Evolutionary conservation across 106 monocot genomes (phyloP).

Genomic region (Gastrodia elata): DNA sequence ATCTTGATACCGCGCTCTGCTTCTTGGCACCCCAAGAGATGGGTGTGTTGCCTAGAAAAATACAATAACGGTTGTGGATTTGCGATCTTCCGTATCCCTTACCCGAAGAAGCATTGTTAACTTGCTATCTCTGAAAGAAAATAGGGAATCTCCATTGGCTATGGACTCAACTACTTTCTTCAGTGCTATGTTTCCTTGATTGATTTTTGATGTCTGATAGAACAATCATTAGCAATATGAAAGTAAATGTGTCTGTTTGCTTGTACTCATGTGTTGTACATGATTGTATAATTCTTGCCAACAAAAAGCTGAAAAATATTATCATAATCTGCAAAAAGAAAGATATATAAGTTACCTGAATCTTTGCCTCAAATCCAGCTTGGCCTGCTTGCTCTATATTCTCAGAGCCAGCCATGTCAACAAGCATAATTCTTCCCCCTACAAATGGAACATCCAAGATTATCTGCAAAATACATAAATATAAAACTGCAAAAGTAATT

Average conservation of each 20-base stretch:
- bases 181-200: constrained; percentile 90
- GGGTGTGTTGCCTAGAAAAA: too few species aligned
- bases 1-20: too few species aligned
- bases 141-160: constrained; percentile 94
- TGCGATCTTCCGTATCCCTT: too few species aligned
- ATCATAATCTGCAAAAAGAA: not conserved
- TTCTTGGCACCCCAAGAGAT: too few species aligned
- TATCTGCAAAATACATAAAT: constrained; percentile 42
- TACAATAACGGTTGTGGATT: too few species aligned
- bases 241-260: too few species aligned
- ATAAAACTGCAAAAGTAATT: not conserved
- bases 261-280: too few species aligned
- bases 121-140: constrained; percentile 97
- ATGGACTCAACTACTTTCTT: constrained; percentile 97
- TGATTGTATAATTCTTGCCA: too few species aligned
- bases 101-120: constrained; percentile 98
- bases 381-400: constrained; percentile 96
- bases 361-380: constrained; percentile 85
- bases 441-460: constrained; percentile 91
- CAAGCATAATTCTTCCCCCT: constrained; percentile 94
- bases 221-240: constrained; percentile 8
- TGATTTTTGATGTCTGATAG: constrained; percentile 87
- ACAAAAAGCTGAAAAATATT: not conserved
- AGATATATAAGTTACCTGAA: constrained; percentile 50
- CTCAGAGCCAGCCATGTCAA: constrained; percentile 98